Base-by-base conservation (phyloP, 2,329 filamentous ascomycete species). In the Fusarium vanettenii region DNA sequence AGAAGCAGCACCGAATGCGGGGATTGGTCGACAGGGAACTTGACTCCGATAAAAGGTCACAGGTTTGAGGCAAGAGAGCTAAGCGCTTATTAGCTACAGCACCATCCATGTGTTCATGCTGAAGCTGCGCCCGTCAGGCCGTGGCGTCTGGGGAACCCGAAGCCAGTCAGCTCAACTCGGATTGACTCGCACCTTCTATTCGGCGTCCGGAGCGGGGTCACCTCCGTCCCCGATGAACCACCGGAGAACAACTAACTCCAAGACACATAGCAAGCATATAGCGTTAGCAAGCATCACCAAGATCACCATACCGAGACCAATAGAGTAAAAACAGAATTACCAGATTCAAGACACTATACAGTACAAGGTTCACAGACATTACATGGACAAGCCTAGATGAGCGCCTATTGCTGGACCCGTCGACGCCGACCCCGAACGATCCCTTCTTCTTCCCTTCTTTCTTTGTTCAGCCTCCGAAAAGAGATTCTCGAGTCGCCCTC, bases 311-410 rank as follows among this genome's bases (percentile, higher is more conserved):
- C 16, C 14, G 25, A 14, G n/a, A 8, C 11, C 35, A 50, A 33
- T 22, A 41, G 57, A 35, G 37, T 22, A 64, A 37, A 33, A 27
- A 45, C 45, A 55, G 57, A 67, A 76, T 72, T 61, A 57, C 55
- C 39, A 63, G 29, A 57, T 66, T 73, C 55, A 70, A 69, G 56
- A 76, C 65, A 74, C 72, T 76, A 75, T 64, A 76, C 70, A 75
- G 63, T 78, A 78, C 68, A 65, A 68, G 69, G 66, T 77, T 77
- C 65, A 75, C 69, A 78, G 59, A 71, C 72, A 78, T 77, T 78
- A 78, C 74, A 70, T 67, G 72, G 68, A 75, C 76, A 76, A 63
- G 75, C 62, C 60, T 64, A 35, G 71, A 71, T 52, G 65, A 37
- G 57, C 71, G 62, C 60, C 31, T 71, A 61, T 60, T 66, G 61